Base-by-base conservation (phyloP, 768 basidiomycete genomes). In the Trametes cingulata region DNA sequence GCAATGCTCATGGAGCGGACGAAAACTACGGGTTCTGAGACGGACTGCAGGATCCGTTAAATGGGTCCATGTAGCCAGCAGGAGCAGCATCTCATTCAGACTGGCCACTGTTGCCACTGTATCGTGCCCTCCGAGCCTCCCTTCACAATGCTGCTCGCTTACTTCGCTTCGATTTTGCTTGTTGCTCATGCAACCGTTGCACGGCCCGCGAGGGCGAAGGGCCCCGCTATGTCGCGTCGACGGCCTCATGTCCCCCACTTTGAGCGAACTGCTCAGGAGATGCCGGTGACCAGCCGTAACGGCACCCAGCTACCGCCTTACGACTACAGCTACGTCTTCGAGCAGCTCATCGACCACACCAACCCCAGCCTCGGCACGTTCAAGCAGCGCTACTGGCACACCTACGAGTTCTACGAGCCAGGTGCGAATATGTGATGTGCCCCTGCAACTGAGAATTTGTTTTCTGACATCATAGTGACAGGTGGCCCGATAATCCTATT, bases 351-450 rank as follows among this genome's bases (percentile, higher is more conserved):
- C 56, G 80, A 82, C 62, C 82, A 82, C 69, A 76, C 68, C 41
- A 71, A 82, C 55, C 82, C 85, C 4, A 74, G 77, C 27, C 71
- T 81, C 17, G 88, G 88, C 9, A 90, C 86, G 13, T 90, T 90
- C 72, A 76, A 82, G 67, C 88, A 90, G 69, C 80, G 88, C 41
- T 90, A 81, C 71, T 90, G 86, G 86, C 78, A 83, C 64, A 83
- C 82, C 14, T 87, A 77, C 69, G 84, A 88, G 67, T 86, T 78
- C 65, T 88, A 88, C 62, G 75, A 85, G 67, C 42, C 64, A 15
- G 71, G 71, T 72, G 82, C 8, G 83, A 22, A 17, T 37, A 37
- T 41, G n/a, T 36, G 6, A 8, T 13, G 19, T 25, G 2, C 29
- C 20, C 19, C 20, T 12, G 6, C 19, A 22, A 1, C 27, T 20